Percentiles rank a stretch among this genome's conserved stretches.
These are phyloP conservation scores for Silybum marianum DNA, from an alignment of 129 eudicot genomes.

Conservation along the genomic window DNA sequence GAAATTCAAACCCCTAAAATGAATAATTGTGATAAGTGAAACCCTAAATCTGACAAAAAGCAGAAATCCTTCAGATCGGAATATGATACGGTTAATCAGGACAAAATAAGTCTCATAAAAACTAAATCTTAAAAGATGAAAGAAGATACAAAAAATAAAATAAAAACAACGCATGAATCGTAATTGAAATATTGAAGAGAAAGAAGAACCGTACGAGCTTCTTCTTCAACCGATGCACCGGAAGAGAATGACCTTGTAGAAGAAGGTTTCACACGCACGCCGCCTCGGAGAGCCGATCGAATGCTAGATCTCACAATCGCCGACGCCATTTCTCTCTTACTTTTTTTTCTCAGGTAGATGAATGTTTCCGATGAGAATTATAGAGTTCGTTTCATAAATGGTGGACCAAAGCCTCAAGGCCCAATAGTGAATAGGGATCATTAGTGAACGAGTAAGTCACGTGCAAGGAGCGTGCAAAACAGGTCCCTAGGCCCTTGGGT, in stretches of 20 bases:
- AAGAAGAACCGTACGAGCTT: slow-evolving; percentile 47
- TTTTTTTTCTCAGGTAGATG: neutral
- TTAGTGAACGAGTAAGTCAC: neutral
- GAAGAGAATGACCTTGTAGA: slow-evolving; percentile 54
- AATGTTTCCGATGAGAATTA: slow-evolving; percentile 25
- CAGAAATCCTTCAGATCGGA: slow-evolving; percentile 8
- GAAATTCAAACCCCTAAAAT: slow-evolving; percentile 20
- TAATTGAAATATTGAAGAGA: neutral
- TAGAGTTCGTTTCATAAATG: neutral
- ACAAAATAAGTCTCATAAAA: neutral
- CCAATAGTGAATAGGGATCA: slow-evolving; percentile 6
- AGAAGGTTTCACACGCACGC: slow-evolving; percentile 38
- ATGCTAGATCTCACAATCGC: slow-evolving; percentile 73
- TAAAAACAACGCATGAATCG: neutral
- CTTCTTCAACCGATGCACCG: slow-evolving; percentile 63
- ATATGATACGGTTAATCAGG: neutral
- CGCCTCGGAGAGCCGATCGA: slow-evolving; percentile 68
- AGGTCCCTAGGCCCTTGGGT: neutral
- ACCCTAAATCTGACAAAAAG: slow-evolving; percentile 11
- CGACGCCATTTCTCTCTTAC: slow-evolving; percentile 56
- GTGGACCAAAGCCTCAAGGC: slow-evolving; percentile 15
- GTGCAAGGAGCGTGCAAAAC: neutral
- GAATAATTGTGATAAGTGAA: slow-evolving; percentile 6
- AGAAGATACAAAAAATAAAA: neutral
- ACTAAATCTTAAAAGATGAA: neutral